Evolutionary conservation across 371 early-diverging fungal species (phyloP).

Genomic region (Blastocladiella emersonii): DNA sequence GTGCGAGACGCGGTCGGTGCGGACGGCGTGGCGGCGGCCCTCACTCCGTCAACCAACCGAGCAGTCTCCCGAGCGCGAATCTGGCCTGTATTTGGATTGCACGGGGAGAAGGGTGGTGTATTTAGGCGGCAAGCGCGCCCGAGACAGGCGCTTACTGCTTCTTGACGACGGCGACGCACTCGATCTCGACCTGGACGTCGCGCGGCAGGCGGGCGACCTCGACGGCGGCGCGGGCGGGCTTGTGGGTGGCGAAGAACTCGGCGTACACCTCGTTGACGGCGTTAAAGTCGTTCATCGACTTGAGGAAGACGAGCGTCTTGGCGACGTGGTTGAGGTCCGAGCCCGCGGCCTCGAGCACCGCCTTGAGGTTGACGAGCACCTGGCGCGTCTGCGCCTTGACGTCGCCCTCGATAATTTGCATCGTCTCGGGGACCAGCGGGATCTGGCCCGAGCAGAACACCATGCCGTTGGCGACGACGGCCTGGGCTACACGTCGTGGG

Average conservation of each 20-base stretch:
- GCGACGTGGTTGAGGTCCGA: constrained; percentile 58
- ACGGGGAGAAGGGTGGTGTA: too few relatives aligned
- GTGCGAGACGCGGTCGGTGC: too few relatives aligned
- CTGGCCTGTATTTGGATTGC: too few relatives aligned
- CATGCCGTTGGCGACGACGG: constrained; percentile 66
- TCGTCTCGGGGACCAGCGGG: constrained; percentile 46
- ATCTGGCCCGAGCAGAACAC: constrained; percentile 75
- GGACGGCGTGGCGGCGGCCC: too few relatives aligned
- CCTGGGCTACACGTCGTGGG: constrained; percentile 46
- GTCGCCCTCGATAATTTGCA: constrained; percentile 44
- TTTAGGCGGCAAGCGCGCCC: too few relatives aligned
- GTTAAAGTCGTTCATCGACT: constrained; percentile 75
- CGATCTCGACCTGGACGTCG: constrained; percentile 81
- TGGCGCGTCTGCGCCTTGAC: constrained; percentile 60
- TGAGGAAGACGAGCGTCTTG: constrained; percentile 85
- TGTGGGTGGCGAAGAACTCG: constrained; percentile 42
- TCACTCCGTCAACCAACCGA: too few relatives aligned
- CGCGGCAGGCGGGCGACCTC: constrained; percentile 81
- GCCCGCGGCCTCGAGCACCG: constrained; percentile 59
- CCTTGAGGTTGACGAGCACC: constrained; percentile 56
- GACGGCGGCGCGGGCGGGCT: constrained; percentile 78
- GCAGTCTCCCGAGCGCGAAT: too few relatives aligned
- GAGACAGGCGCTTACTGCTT: too few relatives aligned
- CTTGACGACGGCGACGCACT: constrained; percentile 53
- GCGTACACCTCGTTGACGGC: constrained; percentile 73